Conservation (phyloP, 2,329 filamentous ascomycete species). For the Coleophoma eucalyptorum region DNA sequence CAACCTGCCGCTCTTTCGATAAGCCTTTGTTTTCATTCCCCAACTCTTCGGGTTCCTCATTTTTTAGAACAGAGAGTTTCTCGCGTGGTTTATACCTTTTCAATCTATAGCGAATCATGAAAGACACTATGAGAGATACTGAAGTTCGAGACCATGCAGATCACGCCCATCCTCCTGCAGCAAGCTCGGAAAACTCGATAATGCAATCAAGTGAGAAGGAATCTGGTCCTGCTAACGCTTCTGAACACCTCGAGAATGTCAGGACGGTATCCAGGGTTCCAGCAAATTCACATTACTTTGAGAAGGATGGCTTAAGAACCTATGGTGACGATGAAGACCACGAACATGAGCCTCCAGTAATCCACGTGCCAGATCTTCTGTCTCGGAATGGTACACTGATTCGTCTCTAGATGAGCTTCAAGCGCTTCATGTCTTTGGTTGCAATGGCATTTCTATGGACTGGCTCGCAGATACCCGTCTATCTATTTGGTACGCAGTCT, state of each 20-base stretch:
- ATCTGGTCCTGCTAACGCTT: neutral
- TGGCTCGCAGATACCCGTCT: conserved; percentile 56
- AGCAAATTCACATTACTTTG: conserved; percentile 14
- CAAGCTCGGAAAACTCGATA: conserved; percentile 10
- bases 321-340: conserved; percentile 43
- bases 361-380: conserved; percentile 2
- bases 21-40: neutral
- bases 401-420: conserved; percentile 41
- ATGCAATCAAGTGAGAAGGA: conserved; percentile 18
- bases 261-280: conserved; percentile 19
- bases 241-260: conserved; percentile 15
- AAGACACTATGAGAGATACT: neutral
- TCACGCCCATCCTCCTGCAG: neutral
- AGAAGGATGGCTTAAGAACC: conserved; percentile 32
- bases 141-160: neutral
- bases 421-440: conserved; percentile 54
- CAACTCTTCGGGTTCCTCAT: neutral
- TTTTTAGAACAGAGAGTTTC: neutral
- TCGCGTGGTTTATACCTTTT: neutral
- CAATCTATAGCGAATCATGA: neutral
- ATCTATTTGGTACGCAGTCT: conserved; percentile 36
- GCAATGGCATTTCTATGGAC: conserved; percentile 60
- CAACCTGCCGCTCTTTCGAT: too few relatives aligned
- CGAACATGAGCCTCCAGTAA: conserved; percentile 41
- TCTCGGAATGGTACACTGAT: too few relatives aligned